These are phyloP conservation scores for Penicillium pancosmium DNA, from an alignment of 495 filamentous ascomycete genomes.

Conservation along the genomic window DNA sequence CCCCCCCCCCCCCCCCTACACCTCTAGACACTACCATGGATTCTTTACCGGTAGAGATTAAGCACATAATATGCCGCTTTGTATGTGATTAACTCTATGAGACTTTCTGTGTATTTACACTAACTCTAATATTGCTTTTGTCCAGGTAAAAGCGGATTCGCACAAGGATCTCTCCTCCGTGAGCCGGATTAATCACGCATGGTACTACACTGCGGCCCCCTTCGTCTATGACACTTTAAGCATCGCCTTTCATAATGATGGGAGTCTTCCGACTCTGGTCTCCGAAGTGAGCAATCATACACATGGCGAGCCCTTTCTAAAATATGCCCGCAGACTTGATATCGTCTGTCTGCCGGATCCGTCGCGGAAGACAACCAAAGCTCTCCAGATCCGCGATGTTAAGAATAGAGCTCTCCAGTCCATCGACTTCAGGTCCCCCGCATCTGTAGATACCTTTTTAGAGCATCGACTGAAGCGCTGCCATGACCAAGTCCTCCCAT, in stretches of 20 bases:
- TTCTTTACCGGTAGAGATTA: constrained; percentile 2
- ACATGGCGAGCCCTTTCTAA: constrained; percentile 1
- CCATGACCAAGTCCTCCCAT: constrained; percentile 1
- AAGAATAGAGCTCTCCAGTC: background rate
- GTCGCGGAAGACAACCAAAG: background rate
- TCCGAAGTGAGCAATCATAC: background rate
- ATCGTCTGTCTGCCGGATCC: background rate
- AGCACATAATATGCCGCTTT: constrained; percentile 5
- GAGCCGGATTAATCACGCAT: constrained; percentile 3
- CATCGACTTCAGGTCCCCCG: background rate
- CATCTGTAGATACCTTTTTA: background rate
- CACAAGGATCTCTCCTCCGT: background rate
- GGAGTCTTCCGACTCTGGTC: background rate
- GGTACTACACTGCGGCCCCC: constrained; percentile 3
- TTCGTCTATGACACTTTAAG: constrained; percentile 5
- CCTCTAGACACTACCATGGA: background rate
- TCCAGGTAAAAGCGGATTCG: constrained; percentile 5
- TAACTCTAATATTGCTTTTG: background rate
- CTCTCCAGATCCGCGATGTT: background rate
- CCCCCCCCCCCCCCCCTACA: background rate
- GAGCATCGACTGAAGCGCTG: constrained; percentile 1
- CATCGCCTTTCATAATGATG: constrained; percentile 3
- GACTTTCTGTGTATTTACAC: background rate
- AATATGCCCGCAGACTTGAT: constrained; percentile 4
- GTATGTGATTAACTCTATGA: background rate